Base-by-base conservation (phyloP, 2,329 filamentous ascomycete species). In the Monilinia polystroma region DNA sequence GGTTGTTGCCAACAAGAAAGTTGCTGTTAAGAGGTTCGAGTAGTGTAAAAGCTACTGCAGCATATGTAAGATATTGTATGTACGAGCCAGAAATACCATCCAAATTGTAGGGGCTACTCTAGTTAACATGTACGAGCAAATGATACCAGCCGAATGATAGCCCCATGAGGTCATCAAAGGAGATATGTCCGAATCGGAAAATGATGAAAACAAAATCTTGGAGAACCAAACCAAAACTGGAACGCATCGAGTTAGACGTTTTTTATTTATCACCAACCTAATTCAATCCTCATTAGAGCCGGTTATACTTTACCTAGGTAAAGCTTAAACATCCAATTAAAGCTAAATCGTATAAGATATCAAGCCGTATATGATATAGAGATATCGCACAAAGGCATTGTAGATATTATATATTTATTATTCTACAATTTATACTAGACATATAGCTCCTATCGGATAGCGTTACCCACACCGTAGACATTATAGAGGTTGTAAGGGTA, bases 21-120 rank as follows among this genome's bases (percentile, higher is more conserved):
- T 76, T 12, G 67, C 66, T 51, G 70, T 75, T 8, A 74, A 69
- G 64, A 67, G 74, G 66, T 72, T 66, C 4, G 45, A 63, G 26
- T 56, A 51, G 43, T n/a, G 54, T 5, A 1, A 47, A 66, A 68
- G 63, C 49, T 43, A 65, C 20, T 66, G 53, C 29, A 47, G 23
- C 20, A 55, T 49, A 14, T 72, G 70, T 71, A 72, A 69, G 66
- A 72, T 69, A 70, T 66, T 71, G 70, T 69, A 69, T 62, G 68
- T 66, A 69, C 66, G 62, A 41, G 32, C 11, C 6, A 38, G 10
- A n/a, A 18, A n/a, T 26, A n/a, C 35, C 43, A 60, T 38, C 29
- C 29, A 38, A 49, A 60, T 10, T 51, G 45, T 45, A 60, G 45
- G 45, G 45, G 45, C 8, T 23, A 49, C 18, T 35, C 20, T 49